Evolutionary conservation across 148 eudicot species (phyloP).

Genomic region (Persicaria tinctoria): DNA sequence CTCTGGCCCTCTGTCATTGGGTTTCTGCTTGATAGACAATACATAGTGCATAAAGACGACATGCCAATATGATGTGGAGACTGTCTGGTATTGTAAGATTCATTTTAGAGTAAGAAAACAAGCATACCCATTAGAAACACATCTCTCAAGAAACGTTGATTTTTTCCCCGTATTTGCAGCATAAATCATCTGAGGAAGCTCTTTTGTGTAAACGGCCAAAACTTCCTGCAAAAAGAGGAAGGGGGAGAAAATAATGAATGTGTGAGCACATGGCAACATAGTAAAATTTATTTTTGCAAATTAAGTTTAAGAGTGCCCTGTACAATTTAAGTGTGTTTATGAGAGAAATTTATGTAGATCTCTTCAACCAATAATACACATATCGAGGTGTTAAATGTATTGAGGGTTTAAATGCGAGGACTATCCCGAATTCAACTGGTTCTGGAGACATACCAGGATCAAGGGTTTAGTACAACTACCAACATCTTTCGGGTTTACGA

Average conservation of each 20-base stretch:
- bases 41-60: background rate
- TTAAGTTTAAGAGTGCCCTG: too few relatives aligned
- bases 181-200: constrained; percentile 81
- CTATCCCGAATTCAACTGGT: background rate
- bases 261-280: background rate
- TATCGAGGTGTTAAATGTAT: too few relatives aligned
- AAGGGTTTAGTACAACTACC: constrained; percentile 41
- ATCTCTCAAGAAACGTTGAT: constrained; percentile 79
- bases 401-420: background rate
- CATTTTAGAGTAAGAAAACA: background rate
- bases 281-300: too few relatives aligned
- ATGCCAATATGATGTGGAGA: background rate
- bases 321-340: too few relatives aligned
- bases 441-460: constrained; percentile 42
- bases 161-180: constrained; percentile 94
- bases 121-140: constrained; percentile 75
- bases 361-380: too few relatives aligned
- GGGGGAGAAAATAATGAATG: background rate
- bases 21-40: too few relatives aligned
- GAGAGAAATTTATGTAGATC: too few relatives aligned
- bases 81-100: background rate
- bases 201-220: constrained; percentile 46
- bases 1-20: too few relatives aligned
- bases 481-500: constrained; percentile 66
- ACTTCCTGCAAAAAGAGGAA: constrained; percentile 44